These are phyloP conservation scores for Heterobasidion annosum DNA, from an alignment of 1,284 basidiomycete species.

Conservation along the genomic window DNA sequence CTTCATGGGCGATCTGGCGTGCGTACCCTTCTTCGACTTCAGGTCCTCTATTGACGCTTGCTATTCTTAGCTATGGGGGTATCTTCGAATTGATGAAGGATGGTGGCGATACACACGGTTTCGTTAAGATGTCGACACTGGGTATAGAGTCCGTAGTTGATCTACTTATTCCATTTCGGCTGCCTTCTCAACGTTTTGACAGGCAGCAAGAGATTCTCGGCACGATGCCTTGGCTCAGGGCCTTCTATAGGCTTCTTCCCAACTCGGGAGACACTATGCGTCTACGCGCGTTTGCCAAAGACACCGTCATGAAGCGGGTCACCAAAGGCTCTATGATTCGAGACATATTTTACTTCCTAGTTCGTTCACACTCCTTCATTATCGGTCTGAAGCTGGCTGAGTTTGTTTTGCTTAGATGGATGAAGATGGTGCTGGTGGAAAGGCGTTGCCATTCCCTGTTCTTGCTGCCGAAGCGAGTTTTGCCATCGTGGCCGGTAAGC, in stretches of 20 bases:
- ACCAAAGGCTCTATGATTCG: background rate
- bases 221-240: background rate
- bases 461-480: background rate
- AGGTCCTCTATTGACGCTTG: background rate
- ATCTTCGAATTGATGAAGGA: constrained; percentile 17
- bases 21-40: constrained; percentile 12
- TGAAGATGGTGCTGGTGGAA: background rate
- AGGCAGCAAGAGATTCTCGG: background rate
- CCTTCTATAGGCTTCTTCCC: background rate
- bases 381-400: background rate
- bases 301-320: background rate
- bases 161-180: too few relatives aligned
- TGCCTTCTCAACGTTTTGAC: background rate
- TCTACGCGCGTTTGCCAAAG: background rate
- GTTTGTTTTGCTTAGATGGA: background rate
- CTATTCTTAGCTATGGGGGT: constrained; percentile 16
- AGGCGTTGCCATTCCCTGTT: background rate
- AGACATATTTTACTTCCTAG: background rate
- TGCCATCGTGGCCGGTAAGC: background rate
- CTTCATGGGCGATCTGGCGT: constrained; percentile 58
- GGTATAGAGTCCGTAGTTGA: too few relatives aligned
- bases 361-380: background rate
- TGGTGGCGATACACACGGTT: constrained; percentile 12
- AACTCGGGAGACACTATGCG: background rate
- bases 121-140: constrained; percentile 1